Evolutionary conservation across 306 rosid species (phyloP), one percentile per base, ranked within the genome.

Genomic region (Sechiopsis laciniata): DNA sequence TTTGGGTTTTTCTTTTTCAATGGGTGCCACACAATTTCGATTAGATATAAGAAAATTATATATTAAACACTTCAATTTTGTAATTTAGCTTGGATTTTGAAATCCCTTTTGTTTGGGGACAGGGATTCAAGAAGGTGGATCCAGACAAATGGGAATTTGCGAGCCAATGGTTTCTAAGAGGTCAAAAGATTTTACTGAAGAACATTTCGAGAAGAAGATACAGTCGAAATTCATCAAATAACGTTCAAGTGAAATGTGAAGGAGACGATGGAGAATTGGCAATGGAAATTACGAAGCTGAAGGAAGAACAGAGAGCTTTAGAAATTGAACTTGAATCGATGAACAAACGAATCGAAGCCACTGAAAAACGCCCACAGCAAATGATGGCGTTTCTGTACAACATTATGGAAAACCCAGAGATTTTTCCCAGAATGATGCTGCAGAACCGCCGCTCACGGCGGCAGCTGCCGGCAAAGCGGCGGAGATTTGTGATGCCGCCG

Each of bases 81-180:
- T 15, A 21, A 16, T 19, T 29, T 6, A 15, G n/a, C 1, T 3
- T 50, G 1, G 54, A 50, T 26, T 51, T 51, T 51, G 3, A 51
- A 12, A 21, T 42, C 8, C 0, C 2, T 76, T 24, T 11, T 61
- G 12, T 9, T 52, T 42, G 11, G 46, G 48, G 48, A 9, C 74
- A 91, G 97, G 96, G 95, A 24, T 94, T 94, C 83, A 84, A 87
- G 61, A 94, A 94, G 77, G 96, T 94, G 14, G 97, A 94, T 77
- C 96, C 98, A 16, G 98, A 94, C 75, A 73, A 78, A 55, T 94
- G 98, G 98, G 98, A 94, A 68, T 94, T 94, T 20, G 98, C 98
- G 58, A 94, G 82, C 78, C 95, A 94, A 83, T 91, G 95, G 89
- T 94, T 94, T 65, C 87, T 94, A 3, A 77, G 92, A 0, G 97